Evolutionary conservation across 768 basidiomycete species (phyloP).

Genomic region (Lentinula sp.): DNA sequence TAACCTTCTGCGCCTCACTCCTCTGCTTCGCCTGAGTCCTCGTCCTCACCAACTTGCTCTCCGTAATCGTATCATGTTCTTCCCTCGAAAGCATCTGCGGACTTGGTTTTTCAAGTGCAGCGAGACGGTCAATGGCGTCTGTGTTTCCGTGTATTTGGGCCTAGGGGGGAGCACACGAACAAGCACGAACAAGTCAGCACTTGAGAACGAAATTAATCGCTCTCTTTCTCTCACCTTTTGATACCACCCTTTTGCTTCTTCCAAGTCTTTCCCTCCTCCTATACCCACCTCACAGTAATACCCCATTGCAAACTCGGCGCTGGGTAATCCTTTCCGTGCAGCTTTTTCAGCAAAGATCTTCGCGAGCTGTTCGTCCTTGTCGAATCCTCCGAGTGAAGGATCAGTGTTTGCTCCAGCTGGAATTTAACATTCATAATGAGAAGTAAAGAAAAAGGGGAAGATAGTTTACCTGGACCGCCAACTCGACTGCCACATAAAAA

Average conservation of each 20-base stretch:
- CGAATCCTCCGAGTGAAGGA: slow-evolving; percentile 49
- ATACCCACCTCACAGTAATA: slow-evolving; percentile 95
- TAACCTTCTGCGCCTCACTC: slow-evolving; percentile 7
- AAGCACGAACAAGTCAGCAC: too few relatives aligned
- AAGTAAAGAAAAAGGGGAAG: too few relatives aligned
- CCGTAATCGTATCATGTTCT: slow-evolving; percentile 77
- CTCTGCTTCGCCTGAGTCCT: slow-evolving; percentile 63
- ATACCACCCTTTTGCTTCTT: slow-evolving; percentile 76
- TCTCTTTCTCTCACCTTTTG: slow-evolving; percentile 26
- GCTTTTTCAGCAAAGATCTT: slow-evolving; percentile 89
- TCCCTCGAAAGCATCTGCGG: slow-evolving; percentile 66
- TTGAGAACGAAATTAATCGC: too few relatives aligned
- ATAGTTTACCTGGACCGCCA: neutral
- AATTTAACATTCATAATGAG: too few relatives aligned
- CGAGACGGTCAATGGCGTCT: slow-evolving; percentile 73
- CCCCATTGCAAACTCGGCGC: slow-evolving; percentile 92
- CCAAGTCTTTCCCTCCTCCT: slow-evolving; percentile 59
- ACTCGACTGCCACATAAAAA: slow-evolving; percentile 78
- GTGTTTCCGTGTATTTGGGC: slow-evolving; percentile 68
- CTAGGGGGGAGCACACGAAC: too few relatives aligned
- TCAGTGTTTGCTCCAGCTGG: neutral
- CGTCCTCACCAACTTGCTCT: slow-evolving; percentile 74
- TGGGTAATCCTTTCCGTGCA: slow-evolving; percentile 63
- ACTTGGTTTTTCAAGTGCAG: slow-evolving; percentile 54
- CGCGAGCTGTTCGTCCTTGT: slow-evolving; percentile 83